These are phyloP conservation scores for Myxozyma geophila DNA, from an alignment of 805 yeast species.

Conservation along the genomic window DNA sequence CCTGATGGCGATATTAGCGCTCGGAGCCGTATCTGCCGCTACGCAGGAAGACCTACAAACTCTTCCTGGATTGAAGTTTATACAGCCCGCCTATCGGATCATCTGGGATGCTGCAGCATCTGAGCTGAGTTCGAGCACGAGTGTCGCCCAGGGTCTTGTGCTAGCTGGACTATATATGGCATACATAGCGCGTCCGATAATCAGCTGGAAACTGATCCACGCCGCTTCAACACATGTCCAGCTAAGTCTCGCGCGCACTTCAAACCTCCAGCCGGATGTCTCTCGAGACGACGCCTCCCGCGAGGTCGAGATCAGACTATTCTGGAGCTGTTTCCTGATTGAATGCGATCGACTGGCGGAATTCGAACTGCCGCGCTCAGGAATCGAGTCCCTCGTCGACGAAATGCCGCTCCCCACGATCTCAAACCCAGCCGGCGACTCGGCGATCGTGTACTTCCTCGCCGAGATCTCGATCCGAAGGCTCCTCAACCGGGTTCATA, in stretches of 20 bases:
- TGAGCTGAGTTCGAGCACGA: neutral
- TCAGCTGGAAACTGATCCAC: slow-evolving; percentile 14
- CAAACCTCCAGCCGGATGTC: neutral
- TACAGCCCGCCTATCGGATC: slow-evolving; percentile 5
- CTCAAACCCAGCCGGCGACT: slow-evolving; percentile 3
- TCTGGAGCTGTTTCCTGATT: slow-evolving; percentile 21
- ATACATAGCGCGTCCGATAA: slow-evolving; percentile 12
- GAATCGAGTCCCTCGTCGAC: slow-evolving; percentile 19
- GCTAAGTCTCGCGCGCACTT: neutral
- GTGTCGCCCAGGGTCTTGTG: slow-evolving; percentile 2
- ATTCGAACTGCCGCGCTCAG: slow-evolving; percentile 18
- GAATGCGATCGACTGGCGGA: slow-evolving; percentile 23
- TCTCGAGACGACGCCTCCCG: neutral
- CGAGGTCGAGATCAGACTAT: slow-evolving; percentile 8
- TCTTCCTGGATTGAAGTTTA: neutral
- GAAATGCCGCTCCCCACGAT: slow-evolving; percentile 16
- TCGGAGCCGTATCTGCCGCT: slow-evolving; percentile 1
- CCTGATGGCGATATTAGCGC: slow-evolving; percentile 2
- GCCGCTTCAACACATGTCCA: slow-evolving; percentile 17
- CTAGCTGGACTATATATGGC: slow-evolving; percentile 17
- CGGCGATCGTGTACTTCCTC: slow-evolving; percentile 7
- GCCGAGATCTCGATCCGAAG: slow-evolving; percentile 20
- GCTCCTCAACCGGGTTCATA: slow-evolving; percentile 19
- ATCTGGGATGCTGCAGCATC: slow-evolving; percentile 5
- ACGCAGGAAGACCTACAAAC: neutral